Conservation (phyloP, 2,329 filamentous ascomycete genomes). For the Claviceps sorghi region DNA sequence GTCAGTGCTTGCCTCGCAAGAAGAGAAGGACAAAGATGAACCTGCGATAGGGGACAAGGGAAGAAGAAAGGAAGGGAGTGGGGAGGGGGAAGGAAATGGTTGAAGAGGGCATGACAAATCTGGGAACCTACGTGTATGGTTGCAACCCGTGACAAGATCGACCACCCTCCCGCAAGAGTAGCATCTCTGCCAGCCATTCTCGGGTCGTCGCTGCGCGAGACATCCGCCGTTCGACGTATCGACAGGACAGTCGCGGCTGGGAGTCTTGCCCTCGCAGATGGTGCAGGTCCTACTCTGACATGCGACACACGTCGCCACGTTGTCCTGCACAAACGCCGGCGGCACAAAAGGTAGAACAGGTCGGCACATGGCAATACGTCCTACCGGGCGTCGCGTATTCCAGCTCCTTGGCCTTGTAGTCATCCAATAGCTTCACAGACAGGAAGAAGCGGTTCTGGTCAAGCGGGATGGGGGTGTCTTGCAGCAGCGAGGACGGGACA, state of each 20-base stretch:
- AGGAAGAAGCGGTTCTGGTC: slow-evolving; percentile 22
- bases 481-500: slow-evolving; percentile 44
- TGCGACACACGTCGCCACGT: slow-evolving; percentile 24
- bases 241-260: slow-evolving; percentile 32
- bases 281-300: slow-evolving; percentile 33
- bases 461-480: slow-evolving; percentile 23
- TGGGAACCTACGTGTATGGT: slow-evolving; percentile 39
- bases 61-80: not conserved
- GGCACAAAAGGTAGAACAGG: slow-evolving; percentile 37
- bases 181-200: slow-evolving; percentile 38
- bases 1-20: not conserved
- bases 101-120: not conserved
- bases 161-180: slow-evolving; percentile 29
- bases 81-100: not conserved
- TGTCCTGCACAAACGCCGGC: slow-evolving; percentile 13
- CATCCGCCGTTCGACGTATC: slow-evolving; percentile 24
- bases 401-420: slow-evolving; percentile 29
- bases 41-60: too few relatives aligned
- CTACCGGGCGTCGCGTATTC: slow-evolving; percentile 33
- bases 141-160: slow-evolving; percentile 35
- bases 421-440: slow-evolving; percentile 14
- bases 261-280: slow-evolving; percentile 32
- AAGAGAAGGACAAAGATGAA: not conserved
- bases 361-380: slow-evolving; percentile 32
- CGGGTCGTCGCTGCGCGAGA: slow-evolving; percentile 25